Conservation (phyloP, 768 basidiomycete species). For the Rhodotorula toruloides region DNA sequence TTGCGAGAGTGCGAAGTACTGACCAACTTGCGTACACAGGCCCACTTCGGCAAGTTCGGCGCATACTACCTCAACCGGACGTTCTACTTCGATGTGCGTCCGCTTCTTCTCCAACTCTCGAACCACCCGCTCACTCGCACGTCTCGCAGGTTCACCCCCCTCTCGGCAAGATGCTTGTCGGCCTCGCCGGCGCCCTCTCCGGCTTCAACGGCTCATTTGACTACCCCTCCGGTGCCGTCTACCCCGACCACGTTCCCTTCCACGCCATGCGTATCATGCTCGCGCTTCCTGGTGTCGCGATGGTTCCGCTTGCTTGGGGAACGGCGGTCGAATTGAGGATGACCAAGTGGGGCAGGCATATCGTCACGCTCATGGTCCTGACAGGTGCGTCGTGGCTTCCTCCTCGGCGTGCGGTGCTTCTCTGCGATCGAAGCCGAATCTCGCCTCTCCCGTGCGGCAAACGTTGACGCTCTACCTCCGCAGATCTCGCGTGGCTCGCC, state of each 20-base stretch:
- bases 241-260: slow-evolving; percentile 79
- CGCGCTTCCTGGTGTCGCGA: slow-evolving; percentile 85
- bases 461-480: not conserved
- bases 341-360: slow-evolving; percentile 80
- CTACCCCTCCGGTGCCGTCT: slow-evolving; percentile 83
- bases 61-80: slow-evolving; percentile 91
- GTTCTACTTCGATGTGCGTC: slow-evolving; percentile 89
- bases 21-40: slow-evolving; percentile 46
- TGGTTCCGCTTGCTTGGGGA: slow-evolving; percentile 96
- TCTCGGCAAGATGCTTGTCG: slow-evolving; percentile 97
- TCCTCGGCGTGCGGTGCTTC: slow-evolving; percentile 18
- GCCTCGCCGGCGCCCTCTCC: slow-evolving; percentile 78
- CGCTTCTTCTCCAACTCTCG: not conserved
- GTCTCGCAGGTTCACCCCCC: slow-evolving; percentile 64
- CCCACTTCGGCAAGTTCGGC: slow-evolving; percentile 98
- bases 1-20: not conserved
- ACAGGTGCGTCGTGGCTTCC: slow-evolving; percentile 57
- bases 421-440: not conserved
- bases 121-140: not conserved
- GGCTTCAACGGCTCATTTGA: slow-evolving; percentile 90
- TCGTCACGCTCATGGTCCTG: slow-evolving; percentile 89
- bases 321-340: slow-evolving; percentile 90
- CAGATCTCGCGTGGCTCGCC: slow-evolving; percentile 92
- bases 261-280: slow-evolving; percentile 92
- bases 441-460: slow-evolving; percentile 1